Base-by-base conservation (phyloP, 2,329 filamentous ascomycete genomes). In the Alternaria rosae region DNA sequence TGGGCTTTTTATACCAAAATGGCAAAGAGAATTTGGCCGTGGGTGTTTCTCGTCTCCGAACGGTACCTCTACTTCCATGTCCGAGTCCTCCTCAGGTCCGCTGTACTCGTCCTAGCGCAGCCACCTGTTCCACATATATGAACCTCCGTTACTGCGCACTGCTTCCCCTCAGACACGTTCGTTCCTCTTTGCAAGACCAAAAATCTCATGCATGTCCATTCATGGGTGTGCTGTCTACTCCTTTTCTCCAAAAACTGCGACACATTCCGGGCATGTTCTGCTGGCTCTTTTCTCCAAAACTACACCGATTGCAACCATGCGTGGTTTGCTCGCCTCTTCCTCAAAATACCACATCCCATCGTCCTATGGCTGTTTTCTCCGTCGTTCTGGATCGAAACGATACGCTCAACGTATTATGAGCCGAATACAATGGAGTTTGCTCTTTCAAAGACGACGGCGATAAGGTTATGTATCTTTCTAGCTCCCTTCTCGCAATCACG, bases 251-350 rank as follows among this genome's bases (percentile, higher is more conserved):
- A 35, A 32, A 15, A 7, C n/a, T 15, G 3, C 7, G 2, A 8
- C 3, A 15, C 13, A 3, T 32, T 15, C 3, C 12, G 28, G 11
- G 6, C 1, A 32, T 38, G 32, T 38, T 8, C 35, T 11, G 35
- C 3, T 3, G n/a, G 35, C 35, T 38, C 9, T 38, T 6, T 38
- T 38, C 35, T 38, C 35, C 35, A 38, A 38, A 38, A 38, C 7
- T 4, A 2, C 6, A 15, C 30, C 3, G 12, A 3, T 12, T 15
- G 0, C 4, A 0, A 1, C 7, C 4, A 4, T 3, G n/a, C n/a
- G 32, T 35, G 32, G 6, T 15, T n/a, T n/a, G 32, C 32, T 38
- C 15, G 32, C 17, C 15, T 38, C 7, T 35, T 35, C 32, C 32
- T 35, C 32, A 1, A 5, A 38, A 38, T 17, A 10, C 1, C 15